Evolutionary conservation across 225 moss, liverwort and hornwort genomes (phyloP), one percentile per base, ranked within the genome.

Genomic region (Straminergon stramineum): DNA sequence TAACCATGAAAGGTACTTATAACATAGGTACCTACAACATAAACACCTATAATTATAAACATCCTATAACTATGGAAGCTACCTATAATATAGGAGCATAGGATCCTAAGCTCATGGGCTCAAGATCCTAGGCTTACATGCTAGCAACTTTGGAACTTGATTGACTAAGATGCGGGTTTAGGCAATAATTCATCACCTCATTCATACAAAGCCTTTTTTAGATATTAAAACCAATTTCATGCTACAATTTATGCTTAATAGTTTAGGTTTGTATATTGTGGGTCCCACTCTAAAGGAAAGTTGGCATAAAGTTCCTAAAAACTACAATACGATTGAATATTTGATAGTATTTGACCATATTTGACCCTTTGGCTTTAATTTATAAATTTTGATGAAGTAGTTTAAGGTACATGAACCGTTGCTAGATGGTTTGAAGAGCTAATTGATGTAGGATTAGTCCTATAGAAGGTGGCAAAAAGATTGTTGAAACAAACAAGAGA

Each of bases 151-250:
- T 68, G 19, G 21, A 63, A 63, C 14, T 90, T 68, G 19, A 57
- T n/a, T 27, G 16, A 26, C 2, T 37, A 56, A 56, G 9, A 7
- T 56, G n/a, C 0, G 0, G 0, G 0, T 21, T 34, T 31, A 35
- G 17, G 7, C 7, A 2, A 75, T 12, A 32, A 78, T 37, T 79
- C 16, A 57, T 57, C 12, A 57, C n/a, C 2, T 26, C 17, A 48
- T 31, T 90, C 21, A 56, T 55, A 43, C 2, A 30, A 32, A 53
- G 20, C 3, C 8, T 34, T 77, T 53, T 34, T 34, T 35, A 34
- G 12, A 32, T 52, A 76, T n/a, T 11, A 32, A 62, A 55, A 43
- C 28, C 35, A 62, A 23, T 17, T 18, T 15, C 19, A 71, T 11
- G 4, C 32, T 35, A 61, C 23, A 13, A 71, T 62, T 85, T 13